Evolutionary conservation across 2,329 filamentous ascomycete genomes (phyloP).

Genomic region (Neoscytalidium dimidiatum): DNA sequence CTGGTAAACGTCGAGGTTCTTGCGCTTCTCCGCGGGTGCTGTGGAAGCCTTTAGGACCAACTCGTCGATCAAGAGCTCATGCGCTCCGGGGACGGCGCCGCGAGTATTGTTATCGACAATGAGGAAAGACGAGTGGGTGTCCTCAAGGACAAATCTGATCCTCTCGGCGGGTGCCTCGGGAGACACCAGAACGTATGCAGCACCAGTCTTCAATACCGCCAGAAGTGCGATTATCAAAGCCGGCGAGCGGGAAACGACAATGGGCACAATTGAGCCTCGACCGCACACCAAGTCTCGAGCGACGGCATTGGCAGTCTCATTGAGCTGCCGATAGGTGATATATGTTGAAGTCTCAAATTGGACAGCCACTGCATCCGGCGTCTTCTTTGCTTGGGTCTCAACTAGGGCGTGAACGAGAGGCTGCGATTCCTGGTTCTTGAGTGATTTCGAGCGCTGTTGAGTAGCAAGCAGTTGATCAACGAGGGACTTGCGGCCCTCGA

Average conservation of each 20-base stretch:
- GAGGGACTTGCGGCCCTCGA: no score
- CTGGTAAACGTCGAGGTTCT: not conserved
- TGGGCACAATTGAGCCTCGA: constrained; percentile 29
- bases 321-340: not conserved
- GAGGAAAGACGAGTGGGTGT: not conserved
- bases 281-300: not conserved
- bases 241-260: constrained; percentile 28
- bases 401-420: not conserved
- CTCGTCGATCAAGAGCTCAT: not conserved
- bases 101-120: not conserved
- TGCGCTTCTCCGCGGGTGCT: not conserved
- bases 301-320: not conserved
- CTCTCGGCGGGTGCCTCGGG: constrained; percentile 42
- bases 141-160: not conserved
- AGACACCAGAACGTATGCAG: constrained; percentile 41
- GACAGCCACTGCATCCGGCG: not conserved
- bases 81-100: not conserved
- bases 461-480: no score
- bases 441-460: not conserved
- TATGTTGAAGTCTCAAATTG: not conserved
- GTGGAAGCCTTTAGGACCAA: not conserved
- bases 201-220: constrained; percentile 44
- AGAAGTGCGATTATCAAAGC: constrained; percentile 23
- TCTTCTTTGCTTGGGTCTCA: not conserved
- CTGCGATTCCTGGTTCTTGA: not conserved